phyloP scores from a whole-genome alignment of 164 flowering plant species.

The Vitis rupestris region DNA sequence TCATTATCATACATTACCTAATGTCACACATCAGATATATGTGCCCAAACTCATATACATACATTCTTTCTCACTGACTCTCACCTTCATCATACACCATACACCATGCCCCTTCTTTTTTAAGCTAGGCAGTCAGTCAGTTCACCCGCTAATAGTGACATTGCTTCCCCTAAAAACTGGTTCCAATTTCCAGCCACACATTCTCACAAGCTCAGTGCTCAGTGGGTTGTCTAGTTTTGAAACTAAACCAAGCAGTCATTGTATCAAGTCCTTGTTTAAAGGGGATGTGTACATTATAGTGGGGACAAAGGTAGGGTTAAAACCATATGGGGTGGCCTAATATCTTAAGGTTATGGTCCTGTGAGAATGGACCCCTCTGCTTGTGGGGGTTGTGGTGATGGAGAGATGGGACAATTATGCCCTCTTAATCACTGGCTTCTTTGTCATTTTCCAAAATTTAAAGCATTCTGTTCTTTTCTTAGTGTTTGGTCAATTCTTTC shows the following conservation, averaged over 20 bases:
- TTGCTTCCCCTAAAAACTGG: too few species aligned
- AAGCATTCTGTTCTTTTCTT: constrained; percentile 26
- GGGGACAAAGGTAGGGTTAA: constrained; percentile 14
- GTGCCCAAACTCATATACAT: too few species aligned
- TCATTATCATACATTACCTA: too few species aligned
- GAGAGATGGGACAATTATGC: constrained; percentile 29
- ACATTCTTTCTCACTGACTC: too few species aligned
- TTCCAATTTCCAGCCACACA: too few species aligned
- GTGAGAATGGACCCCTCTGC: not conserved
- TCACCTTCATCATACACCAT: too few species aligned
- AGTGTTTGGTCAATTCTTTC: constrained; percentile 29
- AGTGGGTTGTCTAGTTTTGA: not conserved
- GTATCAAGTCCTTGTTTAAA: not conserved
- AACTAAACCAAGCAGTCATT: not conserved
- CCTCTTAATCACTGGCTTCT: constrained; percentile 19
- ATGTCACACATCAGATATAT: too few species aligned
- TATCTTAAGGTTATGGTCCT: constrained; percentile 10
- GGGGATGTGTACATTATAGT: not conserved
- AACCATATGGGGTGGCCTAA: not conserved
- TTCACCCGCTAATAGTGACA: too few species aligned
- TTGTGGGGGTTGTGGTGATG: constrained; percentile 8
- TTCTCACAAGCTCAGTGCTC: not conserved
- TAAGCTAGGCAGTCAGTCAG: too few species aligned
- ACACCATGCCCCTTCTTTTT: too few species aligned
- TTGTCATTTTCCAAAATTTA: constrained; percentile 29